Evolutionary conservation across 345 rosid species (phyloP), one percentile per base, ranked within the genome.

Genomic region (Ricinus communis): DNA sequence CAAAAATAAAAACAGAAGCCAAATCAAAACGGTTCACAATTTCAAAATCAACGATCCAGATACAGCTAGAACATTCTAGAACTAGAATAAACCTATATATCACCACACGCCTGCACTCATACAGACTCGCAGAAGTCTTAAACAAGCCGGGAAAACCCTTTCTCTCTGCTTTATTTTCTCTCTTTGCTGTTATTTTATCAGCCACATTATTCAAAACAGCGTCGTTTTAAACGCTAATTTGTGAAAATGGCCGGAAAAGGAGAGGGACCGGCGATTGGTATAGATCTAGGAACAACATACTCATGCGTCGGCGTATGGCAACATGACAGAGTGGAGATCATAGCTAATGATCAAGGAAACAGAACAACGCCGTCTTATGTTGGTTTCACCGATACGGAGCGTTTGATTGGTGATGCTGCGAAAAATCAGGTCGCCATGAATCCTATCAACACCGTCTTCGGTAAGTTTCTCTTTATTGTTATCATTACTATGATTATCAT

Each of bases 401-500:
- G 79, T n/a, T 56, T n/a, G n/a, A n/a, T n/a, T n/a, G n/a, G n/a
- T n/a, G n/a, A n/a, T n/a, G n/a, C n/a, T n/a, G n/a, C n/a, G 13
- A 79, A 79, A 76, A 79, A 79, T 65, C 82, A 75, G 71, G 82
- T 74, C 66, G 76, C 79, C 71, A 79, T 71, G 76, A 79, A 79
- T 66, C 79, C 82, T 14, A 22, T 73, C 54, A 78, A 78, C 71
- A 77, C 80, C 46, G 80, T 77, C 33, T 77, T 77, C 38, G 77
- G 77, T 74, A 36, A 60, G 77, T 74, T 6, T 28, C 18, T 16
- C 7, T 33, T 28, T 4, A 12, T 40, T 19, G 49, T 0, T 21
- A 3, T 19, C 4, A 38, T 9, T 4, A 4, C 43, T 4, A 38
- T 38, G 9, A 38, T 38, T 38, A 4, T 38, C 9, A 38, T 4